These are phyloP conservation scores for Penicillium atrosanguineum DNA, from an alignment of 495 filamentous ascomycete species.

Conservation along the genomic window DNA sequence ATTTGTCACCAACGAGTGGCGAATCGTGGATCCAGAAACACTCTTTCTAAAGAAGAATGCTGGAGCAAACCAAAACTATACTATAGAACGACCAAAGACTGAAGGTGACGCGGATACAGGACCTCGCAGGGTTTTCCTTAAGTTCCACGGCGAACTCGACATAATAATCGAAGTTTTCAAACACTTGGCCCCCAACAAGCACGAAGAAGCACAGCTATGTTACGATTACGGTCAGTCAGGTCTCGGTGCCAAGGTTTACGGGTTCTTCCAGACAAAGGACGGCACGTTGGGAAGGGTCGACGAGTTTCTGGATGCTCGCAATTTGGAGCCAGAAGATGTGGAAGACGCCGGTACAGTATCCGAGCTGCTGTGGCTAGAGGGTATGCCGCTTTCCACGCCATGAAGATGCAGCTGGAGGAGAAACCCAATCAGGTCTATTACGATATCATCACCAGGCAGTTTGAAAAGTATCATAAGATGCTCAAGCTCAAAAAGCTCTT, in stretches of 20 bases:
- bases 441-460: slow-evolving; percentile 14
- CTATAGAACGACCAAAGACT: slow-evolving; percentile 22
- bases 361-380: slow-evolving; percentile 27
- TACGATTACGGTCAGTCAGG: slow-evolving; percentile 28
- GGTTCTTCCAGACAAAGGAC: slow-evolving; percentile 28
- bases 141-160: slow-evolving; percentile 18
- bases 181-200: slow-evolving; percentile 23
- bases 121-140: slow-evolving; percentile 26
- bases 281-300: slow-evolving; percentile 27
- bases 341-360: slow-evolving; percentile 26
- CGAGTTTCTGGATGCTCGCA: slow-evolving; percentile 30
- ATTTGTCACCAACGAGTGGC: slow-evolving; percentile 28
- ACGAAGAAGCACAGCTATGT: slow-evolving; percentile 26
- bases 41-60: slow-evolving; percentile 19
- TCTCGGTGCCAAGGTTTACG: slow-evolving; percentile 26
- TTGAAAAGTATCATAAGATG: slow-evolving; percentile 22
- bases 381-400: slow-evolving; percentile 20
- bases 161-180: slow-evolving; percentile 24
- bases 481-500: slow-evolving; percentile 25
- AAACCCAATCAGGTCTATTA: slow-evolving; percentile 19
- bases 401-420: slow-evolving; percentile 16
- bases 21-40: slow-evolving; percentile 22
- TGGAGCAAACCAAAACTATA: slow-evolving; percentile 22
- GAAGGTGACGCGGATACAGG: slow-evolving; percentile 7
- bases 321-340: slow-evolving; percentile 27